phyloP scores from a whole-genome alignment of 371 early-diverging fungal species.

The Rhizopus microsporus region DNA sequence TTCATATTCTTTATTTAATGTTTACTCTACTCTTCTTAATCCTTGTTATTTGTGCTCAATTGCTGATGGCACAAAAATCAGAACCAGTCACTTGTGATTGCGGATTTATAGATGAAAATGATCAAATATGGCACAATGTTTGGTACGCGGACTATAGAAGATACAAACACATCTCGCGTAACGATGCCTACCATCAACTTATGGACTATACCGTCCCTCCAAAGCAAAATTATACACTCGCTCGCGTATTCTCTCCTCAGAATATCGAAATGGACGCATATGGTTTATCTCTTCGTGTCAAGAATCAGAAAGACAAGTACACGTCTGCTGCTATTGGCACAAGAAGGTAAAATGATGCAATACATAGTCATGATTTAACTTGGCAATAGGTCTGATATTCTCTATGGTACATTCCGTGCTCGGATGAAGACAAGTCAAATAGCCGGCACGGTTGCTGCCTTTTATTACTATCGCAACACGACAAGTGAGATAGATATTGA shows the following conservation, averaged over 20 bases:
- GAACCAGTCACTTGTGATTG: constrained; percentile 32
- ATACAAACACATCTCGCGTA: constrained; percentile 24
- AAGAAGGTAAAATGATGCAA: constrained; percentile 20
- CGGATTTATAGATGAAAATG: constrained; percentile 44
- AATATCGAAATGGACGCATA: constrained; percentile 31
- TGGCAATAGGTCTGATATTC: constrained; percentile 29
- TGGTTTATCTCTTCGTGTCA: constrained; percentile 19
- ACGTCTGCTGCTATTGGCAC: constrained; percentile 45
- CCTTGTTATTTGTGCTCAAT: not conserved
- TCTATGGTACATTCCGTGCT: constrained; percentile 49
- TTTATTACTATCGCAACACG: constrained; percentile 39
- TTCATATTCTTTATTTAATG: too few relatives aligned
- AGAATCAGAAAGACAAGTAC: constrained; percentile 10
- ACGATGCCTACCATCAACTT: constrained; percentile 34
- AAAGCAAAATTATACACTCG: constrained; percentile 29
- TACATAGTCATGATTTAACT: not conserved
- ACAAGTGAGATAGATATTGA: constrained; percentile 50
- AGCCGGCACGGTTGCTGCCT: constrained; percentile 46
- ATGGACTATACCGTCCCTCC: constrained; percentile 40
- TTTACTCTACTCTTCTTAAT: too few relatives aligned
- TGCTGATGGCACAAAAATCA: not conserved
- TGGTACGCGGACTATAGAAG: constrained; percentile 42
- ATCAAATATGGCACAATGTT: constrained; percentile 31
- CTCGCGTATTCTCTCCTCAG: constrained; percentile 33
- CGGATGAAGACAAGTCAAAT: constrained; percentile 29